Conservation (phyloP, 768 basidiomycete genomes). For the Agaricus blazei region DNA sequence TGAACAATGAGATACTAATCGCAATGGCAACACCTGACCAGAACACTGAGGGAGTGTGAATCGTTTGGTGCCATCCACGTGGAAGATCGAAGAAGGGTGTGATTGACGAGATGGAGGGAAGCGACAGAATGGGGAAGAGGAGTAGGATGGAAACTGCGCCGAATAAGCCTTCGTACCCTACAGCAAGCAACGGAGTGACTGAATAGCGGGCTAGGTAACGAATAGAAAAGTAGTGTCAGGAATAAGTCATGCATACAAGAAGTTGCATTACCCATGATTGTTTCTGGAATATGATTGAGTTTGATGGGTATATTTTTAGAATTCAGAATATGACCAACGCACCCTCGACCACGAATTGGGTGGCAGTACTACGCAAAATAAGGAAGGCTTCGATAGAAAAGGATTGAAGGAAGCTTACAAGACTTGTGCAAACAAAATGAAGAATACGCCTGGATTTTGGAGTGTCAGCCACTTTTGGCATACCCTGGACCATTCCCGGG, state of each 20-base stretch:
- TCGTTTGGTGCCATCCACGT: conserved; percentile 86
- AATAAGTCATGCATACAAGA: background rate
- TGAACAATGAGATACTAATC: conserved; percentile 75
- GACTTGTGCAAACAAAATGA: conserved; percentile 90
- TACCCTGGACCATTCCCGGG: conserved; percentile 14
- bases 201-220: conserved; percentile 51
- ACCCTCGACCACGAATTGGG: conserved; percentile 89
- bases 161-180: conserved; percentile 92
- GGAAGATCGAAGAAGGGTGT: conserved; percentile 83
- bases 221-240: conserved; percentile 7
- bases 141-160: conserved; percentile 77
- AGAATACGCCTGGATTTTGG: conserved; percentile 64
- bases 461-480: conserved; percentile 13
- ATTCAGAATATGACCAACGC: conserved; percentile 9
- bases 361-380: conserved; percentile 59
- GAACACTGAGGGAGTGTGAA: conserved; percentile 68
- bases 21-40: conserved; percentile 68
- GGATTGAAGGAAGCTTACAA: conserved; percentile 55
- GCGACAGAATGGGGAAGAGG: conserved; percentile 75
- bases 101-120: conserved; percentile 56
- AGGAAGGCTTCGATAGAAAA: conserved; percentile 12
- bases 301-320: conserved; percentile 3
- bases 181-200: conserved; percentile 86
- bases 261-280: conserved; percentile 64
- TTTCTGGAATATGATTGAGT: conserved; percentile 44